Conservation (phyloP, 495 filamentous ascomycete species). For the Penicillium alfredii region DNA sequence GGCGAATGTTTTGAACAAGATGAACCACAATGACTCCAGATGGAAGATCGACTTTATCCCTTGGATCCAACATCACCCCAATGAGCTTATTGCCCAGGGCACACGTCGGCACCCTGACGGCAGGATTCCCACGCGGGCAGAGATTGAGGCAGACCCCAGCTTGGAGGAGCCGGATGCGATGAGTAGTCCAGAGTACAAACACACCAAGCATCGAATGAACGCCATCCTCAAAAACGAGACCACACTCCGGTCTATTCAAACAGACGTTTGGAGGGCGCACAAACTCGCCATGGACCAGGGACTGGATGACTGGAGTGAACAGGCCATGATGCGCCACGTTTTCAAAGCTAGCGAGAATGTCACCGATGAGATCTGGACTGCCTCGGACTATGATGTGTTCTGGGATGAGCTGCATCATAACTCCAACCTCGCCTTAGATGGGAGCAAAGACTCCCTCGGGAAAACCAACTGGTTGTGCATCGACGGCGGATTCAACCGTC, state of each 20-base stretch:
- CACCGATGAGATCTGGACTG: constrained; percentile 23
- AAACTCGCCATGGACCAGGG: constrained; percentile 21
- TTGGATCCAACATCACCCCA: constrained; percentile 52
- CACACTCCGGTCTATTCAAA: constrained; percentile 19
- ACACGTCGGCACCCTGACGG: constrained; percentile 47
- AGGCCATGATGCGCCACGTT: constrained; percentile 22
- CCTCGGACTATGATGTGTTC: constrained; percentile 19
- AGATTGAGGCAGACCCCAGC: constrained; percentile 21
- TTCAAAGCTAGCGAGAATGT: constrained; percentile 21
- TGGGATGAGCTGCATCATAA: constrained; percentile 27
- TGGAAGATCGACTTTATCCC: constrained; percentile 57
- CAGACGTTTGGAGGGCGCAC: constrained; percentile 19
- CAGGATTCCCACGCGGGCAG: constrained; percentile 32
- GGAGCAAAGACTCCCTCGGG: constrained; percentile 10
- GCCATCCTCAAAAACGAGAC: constrained; percentile 12
- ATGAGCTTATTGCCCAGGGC: constrained; percentile 43
- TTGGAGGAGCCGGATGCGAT: constrained; percentile 13
- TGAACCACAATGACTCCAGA: constrained; percentile 45
- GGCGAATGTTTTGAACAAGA: constrained; percentile 47
- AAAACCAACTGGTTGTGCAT: constrained; percentile 18
- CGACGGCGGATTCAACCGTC: constrained; percentile 20
- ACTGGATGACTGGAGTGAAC: constrained; percentile 24
- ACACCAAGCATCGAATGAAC: constrained; percentile 13
- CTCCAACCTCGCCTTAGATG: constrained; percentile 21
- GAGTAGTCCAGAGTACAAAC: constrained; percentile 7